Evolutionary conservation across 139 green algal species (phyloP).

Genomic region (Zygnema circumcarinatum): DNA sequence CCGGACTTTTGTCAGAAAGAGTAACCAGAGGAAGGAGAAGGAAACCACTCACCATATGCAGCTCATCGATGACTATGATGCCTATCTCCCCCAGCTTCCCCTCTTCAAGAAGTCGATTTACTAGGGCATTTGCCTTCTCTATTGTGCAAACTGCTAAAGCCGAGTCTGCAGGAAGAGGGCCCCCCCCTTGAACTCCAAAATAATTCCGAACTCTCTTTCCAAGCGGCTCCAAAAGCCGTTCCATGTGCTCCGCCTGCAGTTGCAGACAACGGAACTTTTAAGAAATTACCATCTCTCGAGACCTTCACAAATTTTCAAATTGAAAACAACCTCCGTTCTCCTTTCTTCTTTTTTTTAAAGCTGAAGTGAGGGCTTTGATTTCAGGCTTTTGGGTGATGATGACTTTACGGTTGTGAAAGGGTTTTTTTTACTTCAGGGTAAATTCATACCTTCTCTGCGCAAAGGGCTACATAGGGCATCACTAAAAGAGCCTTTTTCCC

Average conservation of each 20-base stretch:
- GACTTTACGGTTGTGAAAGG: too few relatives aligned
- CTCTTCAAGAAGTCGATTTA: conserved; percentile 71
- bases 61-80: conserved; percentile 86
- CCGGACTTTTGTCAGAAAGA: neutral
- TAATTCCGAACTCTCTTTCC: conserved; percentile 52
- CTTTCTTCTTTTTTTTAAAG: too few relatives aligned
- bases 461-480: conserved; percentile 79
- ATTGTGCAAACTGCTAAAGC: conserved; percentile 82
- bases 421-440: too few relatives aligned
- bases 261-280: too few relatives aligned
- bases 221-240: conserved; percentile 54
- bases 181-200: conserved; percentile 47
- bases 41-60: conserved; percentile 89
- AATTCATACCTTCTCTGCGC: conserved; percentile 72
- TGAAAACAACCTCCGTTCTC: too few relatives aligned
- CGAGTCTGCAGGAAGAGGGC: conserved; percentile 22
- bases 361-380: too few relatives aligned
- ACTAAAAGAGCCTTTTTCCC: conserved; percentile 64
- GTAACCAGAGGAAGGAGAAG: neutral
- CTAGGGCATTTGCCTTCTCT: conserved; percentile 87
- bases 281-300: too few relatives aligned
- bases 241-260: conserved; percentile 59
- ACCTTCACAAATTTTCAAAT: too few relatives aligned
- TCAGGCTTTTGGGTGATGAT: too few relatives aligned
- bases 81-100: conserved; percentile 71